These are phyloP conservation scores for Phytophthora pistaciae DNA, from an alignment of 352 stramenopile species.

Conservation along the genomic window DNA sequence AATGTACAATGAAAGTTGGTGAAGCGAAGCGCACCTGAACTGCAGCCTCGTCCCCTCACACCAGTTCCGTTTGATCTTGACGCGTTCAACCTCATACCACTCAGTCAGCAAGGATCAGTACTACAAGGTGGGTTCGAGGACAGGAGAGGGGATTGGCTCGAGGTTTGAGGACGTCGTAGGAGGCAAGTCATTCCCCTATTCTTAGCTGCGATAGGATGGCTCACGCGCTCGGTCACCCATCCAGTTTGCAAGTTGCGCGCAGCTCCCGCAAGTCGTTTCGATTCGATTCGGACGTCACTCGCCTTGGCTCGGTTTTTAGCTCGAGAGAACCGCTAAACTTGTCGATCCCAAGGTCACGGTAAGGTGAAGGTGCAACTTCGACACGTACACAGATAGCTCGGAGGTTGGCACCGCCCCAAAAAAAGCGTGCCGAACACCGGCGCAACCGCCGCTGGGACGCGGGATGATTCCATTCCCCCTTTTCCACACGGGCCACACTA, in stretches of 20 bases:
- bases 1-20: constrained; percentile 17
- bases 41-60: constrained; percentile 9
- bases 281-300: neutral
- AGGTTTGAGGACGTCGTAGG: constrained; percentile 31
- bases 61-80: constrained; percentile 18
- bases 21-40: no score
- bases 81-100: constrained; percentile 5
- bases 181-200: constrained; percentile 23
- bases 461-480: constrained; percentile 77
- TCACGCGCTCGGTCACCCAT: constrained; percentile 8
- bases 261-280: constrained; percentile 32
- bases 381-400: constrained; percentile 17
- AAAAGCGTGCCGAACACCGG: constrained; percentile 19
- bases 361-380: constrained; percentile 4
- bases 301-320: constrained; percentile 1
- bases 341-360: constrained; percentile 13
- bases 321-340: constrained; percentile 21
- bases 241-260: constrained; percentile 40
- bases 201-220: constrained; percentile 12
- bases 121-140: constrained; percentile 6
- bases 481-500: constrained; percentile 81
- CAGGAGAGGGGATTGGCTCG: neutral
- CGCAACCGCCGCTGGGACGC: constrained; percentile 29
- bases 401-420: constrained; percentile 6
- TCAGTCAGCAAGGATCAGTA: constrained; percentile 12